Evolutionary conservation across 1,284 basidiomycete genomes (phyloP).

Genomic region (Tylopilus orsonianus): DNA sequence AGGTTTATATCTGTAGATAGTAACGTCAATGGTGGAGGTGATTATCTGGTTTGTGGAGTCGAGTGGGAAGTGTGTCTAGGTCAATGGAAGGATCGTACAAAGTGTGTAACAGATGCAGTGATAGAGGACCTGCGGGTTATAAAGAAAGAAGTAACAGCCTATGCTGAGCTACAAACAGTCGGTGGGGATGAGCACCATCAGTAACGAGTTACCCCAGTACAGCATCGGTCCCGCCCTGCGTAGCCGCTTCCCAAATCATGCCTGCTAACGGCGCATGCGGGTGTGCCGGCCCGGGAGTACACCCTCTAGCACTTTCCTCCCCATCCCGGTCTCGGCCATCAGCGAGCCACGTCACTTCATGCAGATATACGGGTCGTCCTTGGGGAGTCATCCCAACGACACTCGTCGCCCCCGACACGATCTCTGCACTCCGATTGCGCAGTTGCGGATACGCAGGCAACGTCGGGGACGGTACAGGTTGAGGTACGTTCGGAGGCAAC

Average conservation of each 20-base stretch:
- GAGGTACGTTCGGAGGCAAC: constrained; percentile 29
- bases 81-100: constrained; percentile 8
- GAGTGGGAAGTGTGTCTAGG: constrained; percentile 1
- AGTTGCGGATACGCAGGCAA: constrained; percentile 20
- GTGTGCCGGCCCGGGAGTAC: constrained; percentile 18
- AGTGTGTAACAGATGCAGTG: constrained; percentile 11
- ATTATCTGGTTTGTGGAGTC: constrained; percentile 6
- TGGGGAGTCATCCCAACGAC: constrained; percentile 32
- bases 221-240: constrained; percentile 32
- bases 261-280: constrained; percentile 22
- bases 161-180: constrained; percentile 7
- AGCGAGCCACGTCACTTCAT: constrained; percentile 29
- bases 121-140: constrained; percentile 6
- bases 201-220: constrained; percentile 27
- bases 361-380: constrained; percentile 31
- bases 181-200: constrained; percentile 4
- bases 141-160: constrained; percentile 2
- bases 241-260: constrained; percentile 32
- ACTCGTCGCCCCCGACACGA: constrained; percentile 38
- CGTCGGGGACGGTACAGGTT: constrained; percentile 26
- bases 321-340: constrained; percentile 22
- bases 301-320: constrained; percentile 21
- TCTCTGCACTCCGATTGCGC: constrained; percentile 38
- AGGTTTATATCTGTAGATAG: constrained; percentile 16
- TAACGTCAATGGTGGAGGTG: constrained; percentile 11